phyloP scores from a whole-genome alignment of 208 protist species.

The Phytomonas serpens region DNA sequence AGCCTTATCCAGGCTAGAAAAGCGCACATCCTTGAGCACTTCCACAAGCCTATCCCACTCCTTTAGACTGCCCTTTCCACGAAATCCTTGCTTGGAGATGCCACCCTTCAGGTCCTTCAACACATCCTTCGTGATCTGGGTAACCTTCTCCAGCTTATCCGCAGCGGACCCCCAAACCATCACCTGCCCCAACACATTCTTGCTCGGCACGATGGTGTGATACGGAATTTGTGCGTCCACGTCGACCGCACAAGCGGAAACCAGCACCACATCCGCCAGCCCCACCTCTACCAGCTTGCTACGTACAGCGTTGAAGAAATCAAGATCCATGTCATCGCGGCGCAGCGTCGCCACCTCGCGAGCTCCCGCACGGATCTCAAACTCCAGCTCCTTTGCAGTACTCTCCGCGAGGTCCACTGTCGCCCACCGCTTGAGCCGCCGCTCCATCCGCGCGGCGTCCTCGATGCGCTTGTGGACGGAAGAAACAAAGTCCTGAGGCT shows the following conservation, averaged over 20 bases:
- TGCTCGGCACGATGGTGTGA: constrained; percentile 12
- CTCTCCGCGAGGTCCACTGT: constrained; percentile 36
- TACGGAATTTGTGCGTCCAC: constrained; percentile 3
- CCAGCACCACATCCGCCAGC: constrained; percentile 24
- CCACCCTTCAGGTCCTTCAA: constrained; percentile 61
- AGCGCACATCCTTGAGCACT: constrained; percentile 13
- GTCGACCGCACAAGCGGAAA: constrained; percentile 49
- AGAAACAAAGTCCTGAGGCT: constrained; percentile 48
- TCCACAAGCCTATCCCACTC: constrained; percentile 49
- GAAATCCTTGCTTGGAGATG: constrained; percentile 61
- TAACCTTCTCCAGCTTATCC: constrained; percentile 26
- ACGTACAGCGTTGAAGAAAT: constrained; percentile 52
- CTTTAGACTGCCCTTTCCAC: constrained; percentile 60
- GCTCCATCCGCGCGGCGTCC: constrained; percentile 42
- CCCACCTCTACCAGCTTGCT: constrained; percentile 21
- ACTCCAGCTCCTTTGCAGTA: constrained; percentile 31
- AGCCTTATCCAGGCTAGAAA: neutral
- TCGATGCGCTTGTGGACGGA: constrained; percentile 34
- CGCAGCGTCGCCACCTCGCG: constrained; percentile 22
- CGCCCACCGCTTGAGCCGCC: constrained; percentile 40
- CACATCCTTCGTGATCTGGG: constrained; percentile 22
- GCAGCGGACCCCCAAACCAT: constrained; percentile 43
- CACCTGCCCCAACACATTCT: constrained; percentile 48
- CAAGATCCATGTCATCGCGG: constrained; percentile 56
- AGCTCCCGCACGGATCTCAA: neutral